phyloP scores from a whole-genome alignment of 768 basidiomycete genomes.

The Lactifluus piperatus region DNA sequence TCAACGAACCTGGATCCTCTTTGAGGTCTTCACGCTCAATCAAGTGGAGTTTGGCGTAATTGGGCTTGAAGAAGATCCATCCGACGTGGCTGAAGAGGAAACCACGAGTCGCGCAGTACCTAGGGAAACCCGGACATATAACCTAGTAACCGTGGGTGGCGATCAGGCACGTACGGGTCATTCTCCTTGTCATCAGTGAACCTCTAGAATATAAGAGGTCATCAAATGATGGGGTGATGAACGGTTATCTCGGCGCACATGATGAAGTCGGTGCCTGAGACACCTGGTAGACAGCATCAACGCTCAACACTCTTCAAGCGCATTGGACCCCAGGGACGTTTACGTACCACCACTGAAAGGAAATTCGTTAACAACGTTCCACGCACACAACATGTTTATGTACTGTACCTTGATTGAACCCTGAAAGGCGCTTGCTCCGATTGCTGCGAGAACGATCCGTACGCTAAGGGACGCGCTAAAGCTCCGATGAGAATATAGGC shows the following conservation, averaged over 20 bases:
- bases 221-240: neutral
- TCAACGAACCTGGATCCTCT: slow-evolving; percentile 49
- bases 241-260: slow-evolving; percentile 34
- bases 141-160: neutral
- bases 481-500: slow-evolving; percentile 68
- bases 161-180: slow-evolving; percentile 42
- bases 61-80: slow-evolving; percentile 78
- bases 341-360: slow-evolving; percentile 19
- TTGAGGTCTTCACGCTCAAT: slow-evolving; percentile 65
- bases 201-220: slow-evolving; percentile 32
- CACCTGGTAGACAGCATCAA: slow-evolving; percentile 60
- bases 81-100: slow-evolving; percentile 74
- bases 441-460: slow-evolving; percentile 47
- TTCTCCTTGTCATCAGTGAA: slow-evolving; percentile 63
- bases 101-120: slow-evolving; percentile 67
- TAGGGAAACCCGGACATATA: slow-evolving; percentile 20
- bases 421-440: slow-evolving; percentile 70
- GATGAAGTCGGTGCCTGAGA: slow-evolving; percentile 66
- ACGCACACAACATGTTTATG: neutral
- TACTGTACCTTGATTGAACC: slow-evolving; percentile 61
- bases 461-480: slow-evolving; percentile 52
- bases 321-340: neutral
- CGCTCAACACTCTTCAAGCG: slow-evolving; percentile 16
- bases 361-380: neutral
- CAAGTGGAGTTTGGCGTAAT: slow-evolving; percentile 48